These are phyloP conservation scores for Nemania sp. DNA, from an alignment of 2,329 filamentous ascomycete genomes.

Conservation along the genomic window DNA sequence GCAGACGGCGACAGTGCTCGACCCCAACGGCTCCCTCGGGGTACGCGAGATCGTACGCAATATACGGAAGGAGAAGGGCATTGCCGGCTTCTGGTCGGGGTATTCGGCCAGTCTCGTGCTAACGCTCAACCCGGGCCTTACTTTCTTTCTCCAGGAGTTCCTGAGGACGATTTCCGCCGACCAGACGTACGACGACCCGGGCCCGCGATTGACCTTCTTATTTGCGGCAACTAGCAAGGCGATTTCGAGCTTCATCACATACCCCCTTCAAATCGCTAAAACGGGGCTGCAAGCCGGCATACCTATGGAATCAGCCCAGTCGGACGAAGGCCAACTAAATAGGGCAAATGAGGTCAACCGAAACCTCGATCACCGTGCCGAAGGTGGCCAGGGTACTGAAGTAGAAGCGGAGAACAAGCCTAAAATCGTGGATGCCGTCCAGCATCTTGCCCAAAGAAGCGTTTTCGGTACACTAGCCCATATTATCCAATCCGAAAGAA, in stretches of 20 bases:
- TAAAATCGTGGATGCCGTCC: constrained; percentile 44
- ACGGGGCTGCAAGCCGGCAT: constrained; percentile 75
- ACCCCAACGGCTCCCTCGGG: constrained; percentile 49
- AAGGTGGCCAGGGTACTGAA: constrained; percentile 42
- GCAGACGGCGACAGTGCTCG: constrained; percentile 70
- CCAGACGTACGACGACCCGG: constrained; percentile 53
- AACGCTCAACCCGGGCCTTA: constrained; percentile 87
- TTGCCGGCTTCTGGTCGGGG: constrained; percentile 86
- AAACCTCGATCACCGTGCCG: constrained; percentile 2
- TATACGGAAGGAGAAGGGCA: constrained; percentile 76
- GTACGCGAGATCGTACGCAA: constrained; percentile 70
- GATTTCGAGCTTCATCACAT: constrained; percentile 79
- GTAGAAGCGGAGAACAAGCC: constrained; percentile 49
- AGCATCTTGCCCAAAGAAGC: constrained; percentile 56
- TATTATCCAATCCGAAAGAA: constrained; percentile 72
- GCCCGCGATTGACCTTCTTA: constrained; percentile 56
- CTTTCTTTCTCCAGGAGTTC: constrained; percentile 83
- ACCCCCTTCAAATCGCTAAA: constrained; percentile 89
- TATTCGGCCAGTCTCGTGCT: constrained; percentile 84
- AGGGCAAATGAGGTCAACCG: constrained; percentile 5
- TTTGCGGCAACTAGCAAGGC: constrained; percentile 83
- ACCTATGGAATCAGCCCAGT: constrained; percentile 51
- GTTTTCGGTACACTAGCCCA: constrained; percentile 73
- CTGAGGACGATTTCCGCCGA: constrained; percentile 70
- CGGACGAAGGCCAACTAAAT: constrained; percentile 15